Evolutionary conservation across 768 basidiomycete species (phyloP), one percentile per base, ranked within the genome.

Genomic region (Podaxis sp.): DNA sequence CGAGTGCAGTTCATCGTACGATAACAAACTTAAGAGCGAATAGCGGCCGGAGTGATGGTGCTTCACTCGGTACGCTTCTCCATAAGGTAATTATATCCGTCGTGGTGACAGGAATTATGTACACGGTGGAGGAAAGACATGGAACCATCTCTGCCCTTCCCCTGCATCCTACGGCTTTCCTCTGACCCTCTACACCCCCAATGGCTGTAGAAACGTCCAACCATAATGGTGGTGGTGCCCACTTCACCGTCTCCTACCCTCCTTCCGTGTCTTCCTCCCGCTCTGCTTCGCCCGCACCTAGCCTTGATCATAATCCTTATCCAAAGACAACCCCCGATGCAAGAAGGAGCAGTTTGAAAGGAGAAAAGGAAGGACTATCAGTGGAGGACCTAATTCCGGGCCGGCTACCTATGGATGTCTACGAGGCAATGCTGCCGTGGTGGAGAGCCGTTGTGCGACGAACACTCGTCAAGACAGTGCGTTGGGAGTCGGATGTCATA

Each of bases 361-460:
- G 6, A 9, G 51, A 48, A 62, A 63, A 58, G 37, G 53, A 14
- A 13, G 62, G 38, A 27, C 50, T 66, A 16, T 59, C 62, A 38
- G 61, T 58, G 18, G 64, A 64, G 38, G 63, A 65, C 32, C 40
- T 46, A 21, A 68, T 66, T 4, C 75, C 73, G 6, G 75, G 72
- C 9, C 67, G 67, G 2, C 67, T 62, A n/a, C 70, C 75, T 14
- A 71, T 70, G 64, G 83, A 90, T 64, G 79, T 88, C 9, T 93
- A 93, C 68, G 81, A 87, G 42, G 71, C 79, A 1, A 84, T 79
- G 0, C 69, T 93, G 61, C 80, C 84, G 5, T 72, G 77, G 70
- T 92, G 90, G 91, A 74, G 89, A 63, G 83, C 86, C 25, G 78
- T 73, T 0, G 72, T 90, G 42, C 82, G 91, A 18, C 70, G 80